A percentile compares a stretch with the other conserved stretches of the same genome.
Conservation (phyloP, 306 rosid genomes). For the Purshia tridentata region DNA sequence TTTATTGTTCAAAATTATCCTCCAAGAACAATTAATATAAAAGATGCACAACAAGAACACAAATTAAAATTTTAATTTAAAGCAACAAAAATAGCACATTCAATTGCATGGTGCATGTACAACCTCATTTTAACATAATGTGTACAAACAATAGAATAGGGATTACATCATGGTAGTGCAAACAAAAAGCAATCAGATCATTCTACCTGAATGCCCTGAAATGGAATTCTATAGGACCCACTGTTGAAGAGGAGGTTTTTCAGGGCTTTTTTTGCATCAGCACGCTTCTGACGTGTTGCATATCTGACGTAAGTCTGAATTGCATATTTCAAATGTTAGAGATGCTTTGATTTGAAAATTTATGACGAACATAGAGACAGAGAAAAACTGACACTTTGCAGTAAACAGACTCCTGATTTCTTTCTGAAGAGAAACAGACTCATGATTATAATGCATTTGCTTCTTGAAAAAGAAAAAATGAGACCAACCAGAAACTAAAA, state of each 20-base stretch:
- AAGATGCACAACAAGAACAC: not conserved
- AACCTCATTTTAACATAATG: not conserved
- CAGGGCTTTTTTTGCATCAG: conserved; percentile 84
- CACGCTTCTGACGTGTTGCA: conserved; percentile 71
- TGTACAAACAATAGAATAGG: not conserved
- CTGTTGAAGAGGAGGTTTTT: conserved; percentile 64
- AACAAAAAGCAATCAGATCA: not conserved
- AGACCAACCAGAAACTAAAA: not conserved
- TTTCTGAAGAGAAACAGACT: too few relatives aligned
- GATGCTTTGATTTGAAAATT: too few relatives aligned
- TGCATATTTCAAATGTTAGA: conserved; percentile 33
- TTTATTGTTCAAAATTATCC: not conserved
- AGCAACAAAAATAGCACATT: conserved; percentile 13
- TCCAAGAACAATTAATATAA: not conserved
- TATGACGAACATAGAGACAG: not conserved
- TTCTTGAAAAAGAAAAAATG: not conserved
- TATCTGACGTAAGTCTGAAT: conserved; percentile 61
- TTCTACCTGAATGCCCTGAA: conserved; percentile 34
- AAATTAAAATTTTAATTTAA: not conserved
- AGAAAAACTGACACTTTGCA: too few relatives aligned
- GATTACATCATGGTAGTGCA: not conserved
- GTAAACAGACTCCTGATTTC: too few relatives aligned
- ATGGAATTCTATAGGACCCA: conserved; percentile 51
- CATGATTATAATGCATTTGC: not conserved
- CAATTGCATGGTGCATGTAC: conserved; percentile 4